A percentile compares a stretch with the other conserved stretches of the same genome.
phyloP scores from a whole-genome alignment of 1,284 basidiomycete genomes.

The Phenoliferia sp. region DNA sequence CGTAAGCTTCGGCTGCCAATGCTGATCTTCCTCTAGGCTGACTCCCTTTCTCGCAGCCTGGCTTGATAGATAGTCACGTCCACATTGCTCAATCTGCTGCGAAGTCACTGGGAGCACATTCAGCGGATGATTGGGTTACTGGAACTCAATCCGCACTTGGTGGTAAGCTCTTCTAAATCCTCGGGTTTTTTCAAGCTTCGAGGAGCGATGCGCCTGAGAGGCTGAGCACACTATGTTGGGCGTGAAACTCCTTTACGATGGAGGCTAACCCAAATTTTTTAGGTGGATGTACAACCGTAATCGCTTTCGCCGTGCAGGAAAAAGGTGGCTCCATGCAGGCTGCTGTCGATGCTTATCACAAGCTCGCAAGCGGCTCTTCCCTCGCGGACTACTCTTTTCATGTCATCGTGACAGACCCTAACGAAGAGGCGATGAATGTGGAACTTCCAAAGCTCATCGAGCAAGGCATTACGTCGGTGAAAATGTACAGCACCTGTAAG shows the following conservation, averaged over 20 bases:
- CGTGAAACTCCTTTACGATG: no score
- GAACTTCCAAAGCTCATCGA: slow-evolving; percentile 36
- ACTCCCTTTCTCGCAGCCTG: slow-evolving; percentile 22
- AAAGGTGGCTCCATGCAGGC: slow-evolving; percentile 30
- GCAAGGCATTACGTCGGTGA: slow-evolving; percentile 36
- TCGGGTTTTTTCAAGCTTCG: no score
- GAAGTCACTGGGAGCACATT: slow-evolving; percentile 20
- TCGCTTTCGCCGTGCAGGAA: slow-evolving; percentile 36
- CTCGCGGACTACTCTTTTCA: slow-evolving; percentile 37
- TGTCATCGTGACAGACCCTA: slow-evolving; percentile 37
- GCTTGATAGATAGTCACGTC: slow-evolving; percentile 35
- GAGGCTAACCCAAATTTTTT: no score
- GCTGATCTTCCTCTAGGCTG: neutral
- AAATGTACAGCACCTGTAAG: no score
- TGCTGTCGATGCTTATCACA: slow-evolving; percentile 36
- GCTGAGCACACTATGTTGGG: no score
- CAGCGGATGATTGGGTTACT: slow-evolving; percentile 34
- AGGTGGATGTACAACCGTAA: slow-evolving; percentile 35
- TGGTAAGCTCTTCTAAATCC: slow-evolving; percentile 15
- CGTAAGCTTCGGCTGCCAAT: slow-evolving; percentile 12
- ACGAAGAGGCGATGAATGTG: slow-evolving; percentile 29
- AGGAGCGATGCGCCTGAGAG: no score
- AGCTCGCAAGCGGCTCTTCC: slow-evolving; percentile 31
- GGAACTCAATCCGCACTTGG: slow-evolving; percentile 32
- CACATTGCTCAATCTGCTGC: slow-evolving; percentile 33